Evolutionary conservation across 2,329 filamentous ascomycete species (phyloP).

Genomic region (Rasamsonia emersonii): DNA sequence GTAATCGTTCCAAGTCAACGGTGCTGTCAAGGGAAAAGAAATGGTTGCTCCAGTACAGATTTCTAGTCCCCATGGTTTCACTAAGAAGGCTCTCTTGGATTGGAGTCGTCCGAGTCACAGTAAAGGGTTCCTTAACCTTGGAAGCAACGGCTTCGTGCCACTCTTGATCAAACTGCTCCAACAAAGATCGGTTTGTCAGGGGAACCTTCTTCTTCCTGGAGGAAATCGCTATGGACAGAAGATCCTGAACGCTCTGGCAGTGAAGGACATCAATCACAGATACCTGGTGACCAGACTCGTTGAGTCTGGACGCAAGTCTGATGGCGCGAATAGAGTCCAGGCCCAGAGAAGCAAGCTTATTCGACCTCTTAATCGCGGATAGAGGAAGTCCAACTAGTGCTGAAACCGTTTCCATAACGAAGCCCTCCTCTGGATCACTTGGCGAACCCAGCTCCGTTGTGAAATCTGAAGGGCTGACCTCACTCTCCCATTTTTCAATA

Average conservation of each 20-base stretch:
- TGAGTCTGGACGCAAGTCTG: conserved; percentile 19
- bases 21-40: conserved; percentile 22
- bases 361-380: conserved; percentile 14
- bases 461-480: conserved; percentile 11
- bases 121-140: conserved; percentile 13
- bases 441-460: too few relatives aligned
- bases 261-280: conserved; percentile 22
- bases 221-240: conserved; percentile 11
- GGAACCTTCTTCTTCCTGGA: too few relatives aligned
- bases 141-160: conserved; percentile 13
- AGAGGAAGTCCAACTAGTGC: conserved; percentile 14
- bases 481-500: conserved; percentile 19
- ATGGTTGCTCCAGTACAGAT: conserved; percentile 33
- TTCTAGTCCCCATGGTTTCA: conserved; percentile 30
- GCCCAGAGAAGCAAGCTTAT: conserved; percentile 19
- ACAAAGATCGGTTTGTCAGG: too few relatives aligned
- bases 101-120: conserved; percentile 22
- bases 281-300: conserved; percentile 14
- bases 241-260: conserved; percentile 20
- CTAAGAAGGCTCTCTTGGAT: conserved; percentile 32
- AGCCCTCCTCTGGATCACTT: conserved; percentile 4
- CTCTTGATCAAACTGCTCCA: conserved; percentile 14
- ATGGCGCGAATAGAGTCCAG: conserved; percentile 25
- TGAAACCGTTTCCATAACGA: conserved; percentile 16
- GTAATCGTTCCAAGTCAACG: conserved; percentile 21